A percentile compares a stretch with the other conserved stretches of the same genome.
phyloP scores from a whole-genome alignment of 2,329 filamentous ascomycete genomes.

The Bertia moriformis region DNA sequence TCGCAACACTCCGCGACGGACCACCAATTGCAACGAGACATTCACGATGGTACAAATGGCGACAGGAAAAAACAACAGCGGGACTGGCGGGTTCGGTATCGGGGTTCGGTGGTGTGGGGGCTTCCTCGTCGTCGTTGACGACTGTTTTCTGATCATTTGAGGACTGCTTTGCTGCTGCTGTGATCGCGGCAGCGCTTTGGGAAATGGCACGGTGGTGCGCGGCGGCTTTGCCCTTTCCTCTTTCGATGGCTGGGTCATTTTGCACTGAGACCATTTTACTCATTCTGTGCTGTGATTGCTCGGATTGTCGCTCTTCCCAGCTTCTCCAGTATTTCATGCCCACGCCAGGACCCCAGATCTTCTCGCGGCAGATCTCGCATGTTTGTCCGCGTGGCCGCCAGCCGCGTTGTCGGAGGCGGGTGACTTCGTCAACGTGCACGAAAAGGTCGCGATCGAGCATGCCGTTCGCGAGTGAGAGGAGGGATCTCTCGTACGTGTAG shows the following conservation, averaged over 20 bases:
- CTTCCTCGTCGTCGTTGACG: too few relatives aligned
- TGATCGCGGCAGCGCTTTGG: too few relatives aligned
- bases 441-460: constrained; percentile 84
- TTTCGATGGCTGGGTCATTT: neutral
- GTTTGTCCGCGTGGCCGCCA: constrained; percentile 79
- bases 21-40: neutral
- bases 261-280: neutral
- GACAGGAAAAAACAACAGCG: constrained; percentile 1
- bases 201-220: too few relatives aligned
- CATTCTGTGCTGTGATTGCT: neutral
- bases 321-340: constrained; percentile 64
- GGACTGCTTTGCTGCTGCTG: too few relatives aligned
- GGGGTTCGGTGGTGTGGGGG: too few relatives aligned
- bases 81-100: neutral
- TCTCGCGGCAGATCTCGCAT: constrained; percentile 71
- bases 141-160: too few relatives aligned
- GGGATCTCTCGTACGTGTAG: constrained; percentile 86
- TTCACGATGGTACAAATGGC: neutral
- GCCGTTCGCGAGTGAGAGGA: constrained; percentile 70
- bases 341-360: constrained; percentile 80
- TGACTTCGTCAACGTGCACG: constrained; percentile 62
- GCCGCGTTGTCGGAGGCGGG: constrained; percentile 63
- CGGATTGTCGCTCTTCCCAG: constrained; percentile 53
- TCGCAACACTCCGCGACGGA: neutral
- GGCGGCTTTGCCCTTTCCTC: neutral